Conservation (phyloP, 495 filamentous ascomycete genomes). For the Xylona heveae region DNA sequence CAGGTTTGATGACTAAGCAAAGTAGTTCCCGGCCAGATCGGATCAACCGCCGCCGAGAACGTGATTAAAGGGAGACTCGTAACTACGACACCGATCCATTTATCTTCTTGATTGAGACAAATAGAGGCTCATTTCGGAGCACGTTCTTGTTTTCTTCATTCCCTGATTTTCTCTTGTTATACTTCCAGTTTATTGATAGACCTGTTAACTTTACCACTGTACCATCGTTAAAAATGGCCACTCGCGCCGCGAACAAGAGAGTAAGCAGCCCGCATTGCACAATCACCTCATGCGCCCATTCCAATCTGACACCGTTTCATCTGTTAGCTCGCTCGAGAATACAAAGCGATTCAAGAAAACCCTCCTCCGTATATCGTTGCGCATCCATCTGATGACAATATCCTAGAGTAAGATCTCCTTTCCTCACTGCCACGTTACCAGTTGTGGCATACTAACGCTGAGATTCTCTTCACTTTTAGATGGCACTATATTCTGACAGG, state of each 20-base stretch:
- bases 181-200: too few species aligned
- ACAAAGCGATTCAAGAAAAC: slow-evolving; percentile 74
- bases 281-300: neutral
- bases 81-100: too few species aligned
- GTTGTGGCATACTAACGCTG: neutral
- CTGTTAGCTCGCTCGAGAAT: slow-evolving; percentile 71
- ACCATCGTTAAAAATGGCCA: slow-evolving; percentile 45
- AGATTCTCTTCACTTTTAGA: slow-evolving; percentile 18
- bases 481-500: slow-evolving; percentile 98
- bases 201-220: too few species aligned
- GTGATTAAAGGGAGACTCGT: too few species aligned
- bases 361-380: slow-evolving; percentile 86
- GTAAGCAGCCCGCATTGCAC: slow-evolving; percentile 25
- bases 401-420: slow-evolving; percentile 54
- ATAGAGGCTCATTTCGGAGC: too few species aligned
- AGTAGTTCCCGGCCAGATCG: too few species aligned
- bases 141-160: too few species aligned
- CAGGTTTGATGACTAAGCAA: too few species aligned
- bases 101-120: too few species aligned
- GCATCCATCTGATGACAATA: slow-evolving; percentile 86
- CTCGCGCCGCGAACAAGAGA: slow-evolving; percentile 62
- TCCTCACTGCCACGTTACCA: neutral
- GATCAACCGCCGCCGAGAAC: too few species aligned
- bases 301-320: slow-evolving; percentile 2
- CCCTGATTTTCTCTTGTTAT: too few species aligned